Base-by-base conservation (phyloP, 2,329 filamentous ascomycete genomes). In the Talaromyces sp. region DNA sequence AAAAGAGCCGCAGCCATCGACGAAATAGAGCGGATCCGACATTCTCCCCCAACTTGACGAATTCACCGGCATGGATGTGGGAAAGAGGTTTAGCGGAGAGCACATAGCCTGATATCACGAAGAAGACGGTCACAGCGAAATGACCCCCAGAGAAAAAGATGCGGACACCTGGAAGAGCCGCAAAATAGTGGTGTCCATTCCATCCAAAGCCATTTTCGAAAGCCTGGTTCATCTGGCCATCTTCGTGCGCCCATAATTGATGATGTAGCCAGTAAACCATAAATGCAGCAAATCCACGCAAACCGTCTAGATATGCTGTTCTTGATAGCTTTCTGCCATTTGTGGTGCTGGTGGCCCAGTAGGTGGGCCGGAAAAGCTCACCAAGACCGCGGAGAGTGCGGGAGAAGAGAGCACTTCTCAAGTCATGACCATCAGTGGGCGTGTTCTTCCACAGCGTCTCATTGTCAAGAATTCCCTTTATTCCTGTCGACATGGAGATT, bases 231-330 rank as follows among this genome's bases (percentile, higher is more conserved):
- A 65, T 57, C 47, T 77, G 75, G 44, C 75, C 72, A 30, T 70
- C 72, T 61, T 70, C 75, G 71, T 85, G 86, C 52, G 79, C 80
- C 84, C 84, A 87, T 5, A 85, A 71, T 65, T 83, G 73, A 69
- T 88, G 81, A 70, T 88, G 85, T 58, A 87, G 84, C 65, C 82
- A 78, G 71, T 88, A 89, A 15, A 90, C 87, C 30, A 89, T 70
- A 32, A 90, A 79, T 2, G 87, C 85, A 4, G 87, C 86, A 64
- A 89, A 88, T 3, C 88, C 87, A 68, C 88, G 77, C 15, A 90
- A 75, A 15, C 87, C 87, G 66, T 90, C 87, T 22, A 87, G 78
- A 65, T 84, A 87, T n/a, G 85, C 84, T 5, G 85, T 87, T 19
- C 77, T 75, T 7, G 82, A 75, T 15, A 81, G 52, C 17, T 49